A percentile compares a stretch with the other conserved stretches of the same genome.
Conservation (phyloP, 1,139 yeast genomes). For the Scheffersomyces lignicola region DNA sequence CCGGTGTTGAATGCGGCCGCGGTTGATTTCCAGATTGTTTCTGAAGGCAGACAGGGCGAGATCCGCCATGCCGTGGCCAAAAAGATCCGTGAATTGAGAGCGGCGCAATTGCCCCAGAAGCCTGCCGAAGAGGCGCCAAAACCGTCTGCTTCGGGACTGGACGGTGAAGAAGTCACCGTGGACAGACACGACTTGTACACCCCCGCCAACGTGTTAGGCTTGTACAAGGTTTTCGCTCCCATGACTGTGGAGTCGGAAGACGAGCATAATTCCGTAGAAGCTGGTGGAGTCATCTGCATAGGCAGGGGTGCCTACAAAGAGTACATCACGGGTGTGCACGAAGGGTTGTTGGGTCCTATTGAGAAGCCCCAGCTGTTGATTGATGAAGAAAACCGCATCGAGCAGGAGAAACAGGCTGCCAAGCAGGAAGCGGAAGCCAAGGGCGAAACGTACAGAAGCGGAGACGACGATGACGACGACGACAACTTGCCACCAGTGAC, state of each 20-base stretch:
- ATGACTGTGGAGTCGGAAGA: constrained; percentile 48
- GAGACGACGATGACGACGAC: constrained; percentile 15
- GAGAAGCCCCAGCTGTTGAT: constrained; percentile 53
- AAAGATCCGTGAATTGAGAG: constrained; percentile 70
- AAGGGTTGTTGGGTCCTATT: constrained; percentile 91
- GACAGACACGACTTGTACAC: constrained; percentile 45
- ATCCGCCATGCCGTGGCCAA: constrained; percentile 82
- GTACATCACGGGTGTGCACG: constrained; percentile 86
- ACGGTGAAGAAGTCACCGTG: constrained; percentile 16
- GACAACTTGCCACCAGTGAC: constrained; percentile 46
- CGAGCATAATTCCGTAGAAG: constrained; percentile 36
- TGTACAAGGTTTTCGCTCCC: constrained; percentile 43
- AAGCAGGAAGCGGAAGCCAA: constrained; percentile 54
- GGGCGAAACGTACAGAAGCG: constrained; percentile 9
- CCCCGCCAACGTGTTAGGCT: constrained; percentile 59
- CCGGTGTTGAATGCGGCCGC: constrained; percentile 88
- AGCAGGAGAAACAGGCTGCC: constrained; percentile 17
- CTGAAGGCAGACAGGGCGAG: constrained; percentile 85
- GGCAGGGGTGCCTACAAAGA: constrained; percentile 98
- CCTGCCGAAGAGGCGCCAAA: constrained; percentile 8
- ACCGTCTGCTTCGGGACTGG: too few species aligned
- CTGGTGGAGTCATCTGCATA: constrained; percentile 88
- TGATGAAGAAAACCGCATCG: constrained; percentile 30
- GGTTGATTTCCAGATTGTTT: constrained; percentile 74
- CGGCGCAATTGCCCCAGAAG: constrained; percentile 14